Evolutionary conservation across 306 rosid species (phyloP).

Genomic region (Begonia fuchsioides): DNA sequence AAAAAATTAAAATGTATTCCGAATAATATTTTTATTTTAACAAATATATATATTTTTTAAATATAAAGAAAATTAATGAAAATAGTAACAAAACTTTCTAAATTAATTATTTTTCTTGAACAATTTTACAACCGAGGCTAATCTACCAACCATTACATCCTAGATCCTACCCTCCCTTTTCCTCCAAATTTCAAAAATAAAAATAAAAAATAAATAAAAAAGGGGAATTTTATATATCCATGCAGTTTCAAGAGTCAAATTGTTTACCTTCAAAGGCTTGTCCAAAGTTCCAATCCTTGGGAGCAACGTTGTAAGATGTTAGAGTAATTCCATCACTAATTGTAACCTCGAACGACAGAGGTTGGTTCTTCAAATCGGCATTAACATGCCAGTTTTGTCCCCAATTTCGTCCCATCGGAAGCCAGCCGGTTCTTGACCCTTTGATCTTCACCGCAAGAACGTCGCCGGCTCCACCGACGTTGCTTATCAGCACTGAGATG

Average conservation of each 20-base stretch:
- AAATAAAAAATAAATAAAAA: no score
- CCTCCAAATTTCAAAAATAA: background rate
- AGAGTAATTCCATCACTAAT: slow-evolving; percentile 51
- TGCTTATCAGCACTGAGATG: slow-evolving; percentile 65
- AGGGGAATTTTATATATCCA: no score
- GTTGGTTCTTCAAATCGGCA: slow-evolving; percentile 65
- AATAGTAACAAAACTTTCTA: no score
- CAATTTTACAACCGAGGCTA: background rate
- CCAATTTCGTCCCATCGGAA: slow-evolving; percentile 93
- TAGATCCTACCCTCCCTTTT: background rate
- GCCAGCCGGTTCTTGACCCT: slow-evolving; percentile 96
- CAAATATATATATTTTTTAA: no score
- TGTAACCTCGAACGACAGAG: slow-evolving; percentile 78
- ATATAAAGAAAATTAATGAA: no score
- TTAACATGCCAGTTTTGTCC: slow-evolving; percentile 95
- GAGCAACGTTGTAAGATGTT: slow-evolving; percentile 70
- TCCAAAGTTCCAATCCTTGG: slow-evolving; percentile 73
- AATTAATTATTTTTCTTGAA: background rate
- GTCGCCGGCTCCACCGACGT: slow-evolving; percentile 89
- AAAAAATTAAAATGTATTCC: no score
- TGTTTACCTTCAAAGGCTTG: slow-evolving; percentile 95
- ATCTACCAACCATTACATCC: background rate
- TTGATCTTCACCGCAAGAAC: slow-evolving; percentile 54
- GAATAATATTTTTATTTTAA: no score
- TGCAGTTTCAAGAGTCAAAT: slow-evolving; percentile 28